Evolutionary conservation across 352 stramenopile genomes (phyloP), one percentile per base, ranked within the genome.

Genomic region (Phytophthora ohioensis): DNA sequence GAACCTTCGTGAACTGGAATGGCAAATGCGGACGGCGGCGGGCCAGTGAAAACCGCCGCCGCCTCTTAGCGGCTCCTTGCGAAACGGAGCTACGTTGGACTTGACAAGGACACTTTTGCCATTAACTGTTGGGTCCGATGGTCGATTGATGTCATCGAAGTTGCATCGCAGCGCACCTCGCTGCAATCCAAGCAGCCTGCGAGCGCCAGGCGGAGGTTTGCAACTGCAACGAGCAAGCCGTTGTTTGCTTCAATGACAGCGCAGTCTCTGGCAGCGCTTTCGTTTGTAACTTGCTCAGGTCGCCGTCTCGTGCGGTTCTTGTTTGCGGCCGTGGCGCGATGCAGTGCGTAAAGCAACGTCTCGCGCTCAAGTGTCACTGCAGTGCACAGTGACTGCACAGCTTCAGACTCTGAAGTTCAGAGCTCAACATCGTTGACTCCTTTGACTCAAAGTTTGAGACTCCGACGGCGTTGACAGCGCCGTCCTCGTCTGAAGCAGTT

Each of bases 261-360:
- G 32, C 46, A 38, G 57, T 69, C 57, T 73, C 46, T 67, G 49
- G 35, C 41, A 55, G 17, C 6, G 5, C 4, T 6, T 10, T n/a
- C 53, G 67, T 75, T 64, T 68, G 68, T 76, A 76, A 69, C 45
- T 39, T 46, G 43, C 34, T 27, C 32, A 27, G 36, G 55, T 75
- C 53, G 68, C 62, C 41, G 42, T 11, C 47, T 67, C 38, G 57
- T 59, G 54, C 31, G 34, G 32, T 39, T 12, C 39, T 52, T 61
- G 61, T 57, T 66, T 70, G 54, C 35, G 41, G 51, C 36, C 31
- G 27, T 42, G 32, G 15, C 47, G 5, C 13, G 51, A 30, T 45
- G 41, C 10, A 41, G 31, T 15, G 7, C 17, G 15, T 35, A 56
- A 52, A 55, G 43, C 39, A 21, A 64, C 55, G 45, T 64, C 43